A percentile compares a stretch with the other conserved stretches of the same genome.
Evolutionary conservation across 78 protist genomes (phyloP).

Genomic region (Dictyostelium brefeldianum): DNA sequence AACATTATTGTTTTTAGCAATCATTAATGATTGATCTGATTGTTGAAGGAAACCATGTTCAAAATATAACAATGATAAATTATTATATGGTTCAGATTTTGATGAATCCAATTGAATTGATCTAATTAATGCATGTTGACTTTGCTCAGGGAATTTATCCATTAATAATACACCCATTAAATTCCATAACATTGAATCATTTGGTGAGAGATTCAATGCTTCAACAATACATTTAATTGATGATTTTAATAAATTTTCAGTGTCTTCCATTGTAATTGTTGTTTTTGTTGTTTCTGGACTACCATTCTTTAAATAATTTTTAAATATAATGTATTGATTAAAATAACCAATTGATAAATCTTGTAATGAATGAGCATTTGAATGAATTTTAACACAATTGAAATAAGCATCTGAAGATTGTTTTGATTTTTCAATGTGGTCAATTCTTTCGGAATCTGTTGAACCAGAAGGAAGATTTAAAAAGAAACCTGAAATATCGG

Average conservation of each 20-base stretch:
- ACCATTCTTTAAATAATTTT: background rate
- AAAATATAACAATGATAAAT: constrained; percentile 52
- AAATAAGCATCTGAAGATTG: constrained; percentile 33
- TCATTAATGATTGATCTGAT: constrained; percentile 24
- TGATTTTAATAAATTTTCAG: constrained; percentile 14
- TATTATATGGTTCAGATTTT: constrained; percentile 62
- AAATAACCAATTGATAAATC: constrained; percentile 45
- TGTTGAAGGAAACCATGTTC: constrained; percentile 34
- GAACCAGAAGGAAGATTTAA: background rate
- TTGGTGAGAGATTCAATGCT: constrained; percentile 39
- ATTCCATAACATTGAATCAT: constrained; percentile 57
- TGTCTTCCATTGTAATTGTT: background rate
- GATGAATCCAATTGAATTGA: constrained; percentile 72
- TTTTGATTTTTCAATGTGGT: background rate
- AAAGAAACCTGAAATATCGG: constrained; percentile 40
- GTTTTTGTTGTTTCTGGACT: background rate
- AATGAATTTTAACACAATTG: constrained; percentile 14
- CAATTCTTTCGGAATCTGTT: background rate
- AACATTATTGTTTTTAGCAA: constrained; percentile 40
- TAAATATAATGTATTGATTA: constrained; percentile 26
- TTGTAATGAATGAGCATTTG: constrained; percentile 9
- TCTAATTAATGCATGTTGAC: constrained; percentile 66
- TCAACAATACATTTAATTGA: constrained; percentile 41
- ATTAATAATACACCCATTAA: constrained; percentile 66
- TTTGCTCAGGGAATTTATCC: constrained; percentile 59